A percentile compares a stretch with the other conserved stretches of the same genome.
phyloP scores from a whole-genome alignment of 768 basidiomycete species.

The Pilatotrama ljubarskyi region DNA sequence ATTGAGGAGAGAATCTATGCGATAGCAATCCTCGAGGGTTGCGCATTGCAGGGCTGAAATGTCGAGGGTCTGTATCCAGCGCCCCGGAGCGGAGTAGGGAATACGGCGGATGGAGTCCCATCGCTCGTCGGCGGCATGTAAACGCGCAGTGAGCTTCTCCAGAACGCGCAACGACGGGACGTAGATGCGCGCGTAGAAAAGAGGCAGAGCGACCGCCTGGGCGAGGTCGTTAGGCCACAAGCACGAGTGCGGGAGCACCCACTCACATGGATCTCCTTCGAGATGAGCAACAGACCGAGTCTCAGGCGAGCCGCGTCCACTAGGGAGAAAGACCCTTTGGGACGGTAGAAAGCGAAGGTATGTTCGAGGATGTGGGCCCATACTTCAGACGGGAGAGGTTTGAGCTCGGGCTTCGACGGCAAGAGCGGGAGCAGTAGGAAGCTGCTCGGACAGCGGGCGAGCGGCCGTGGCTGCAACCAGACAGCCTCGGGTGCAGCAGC shows the following conservation, averaged over 20 bases:
- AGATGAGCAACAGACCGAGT: conserved; percentile 30
- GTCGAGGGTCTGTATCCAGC: conserved; percentile 81
- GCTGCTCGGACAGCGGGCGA: conserved; percentile 56
- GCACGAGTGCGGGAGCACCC: background rate
- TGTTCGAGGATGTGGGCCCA: conserved; percentile 64
- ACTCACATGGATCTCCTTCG: conserved; percentile 23
- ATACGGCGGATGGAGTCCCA: conserved; percentile 91
- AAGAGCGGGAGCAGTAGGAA: conserved; percentile 71
- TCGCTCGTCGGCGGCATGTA: conserved; percentile 64
- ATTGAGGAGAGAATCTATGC: conserved; percentile 63
- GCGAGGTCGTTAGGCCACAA: background rate
- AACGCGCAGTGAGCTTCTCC: conserved; percentile 55
- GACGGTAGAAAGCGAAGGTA: conserved; percentile 27
- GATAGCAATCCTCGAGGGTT: conserved; percentile 49
- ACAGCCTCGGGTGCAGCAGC: conserved; percentile 25
- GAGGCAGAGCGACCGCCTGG: conserved; percentile 66
- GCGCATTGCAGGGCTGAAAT: conserved; percentile 53
- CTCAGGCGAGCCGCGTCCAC: conserved; percentile 18
- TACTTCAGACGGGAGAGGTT: conserved; percentile 65
- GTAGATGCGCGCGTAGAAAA: conserved; percentile 59
- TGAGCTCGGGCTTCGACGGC: conserved; percentile 50
- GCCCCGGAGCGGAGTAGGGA: conserved; percentile 83
- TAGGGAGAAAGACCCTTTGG: conserved; percentile 1
- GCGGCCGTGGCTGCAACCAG: conserved; percentile 67
- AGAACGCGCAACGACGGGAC: conserved; percentile 47